Evolutionary conservation across 2,329 filamentous ascomycete genomes (phyloP).

Genomic region (Pestalotiopsis fici): DNA sequence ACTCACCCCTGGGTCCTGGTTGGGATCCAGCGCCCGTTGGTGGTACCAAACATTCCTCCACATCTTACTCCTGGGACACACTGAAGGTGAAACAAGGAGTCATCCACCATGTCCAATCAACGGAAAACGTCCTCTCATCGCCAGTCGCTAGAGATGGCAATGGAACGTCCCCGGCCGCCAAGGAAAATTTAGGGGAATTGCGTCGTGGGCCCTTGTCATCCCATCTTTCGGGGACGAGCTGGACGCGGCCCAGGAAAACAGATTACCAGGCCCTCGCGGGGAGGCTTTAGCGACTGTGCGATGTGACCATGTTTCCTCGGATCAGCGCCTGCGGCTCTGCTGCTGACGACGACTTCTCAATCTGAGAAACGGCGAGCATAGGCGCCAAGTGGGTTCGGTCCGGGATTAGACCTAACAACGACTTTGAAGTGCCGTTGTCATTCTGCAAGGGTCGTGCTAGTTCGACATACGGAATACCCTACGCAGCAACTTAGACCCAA

Average conservation of each 20-base stretch:
- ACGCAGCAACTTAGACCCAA: background rate
- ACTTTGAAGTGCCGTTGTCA: constrained; percentile 1
- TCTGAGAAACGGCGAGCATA: background rate
- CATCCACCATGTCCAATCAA: background rate
- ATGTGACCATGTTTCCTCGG: background rate
- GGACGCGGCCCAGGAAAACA: background rate
- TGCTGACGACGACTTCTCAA: constrained; percentile 10
- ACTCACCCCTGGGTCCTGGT: too few relatives aligned
- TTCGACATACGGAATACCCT: background rate
- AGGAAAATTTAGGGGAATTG: background rate
- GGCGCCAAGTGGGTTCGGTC: background rate
- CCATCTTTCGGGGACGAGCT: background rate
- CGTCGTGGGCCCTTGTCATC: constrained; percentile 1
- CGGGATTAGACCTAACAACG: background rate
- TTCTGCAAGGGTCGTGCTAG: background rate
- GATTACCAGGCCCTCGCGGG: background rate
- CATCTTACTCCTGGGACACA: background rate
- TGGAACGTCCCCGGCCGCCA: background rate
- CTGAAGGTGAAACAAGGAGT: constrained; percentile 3
- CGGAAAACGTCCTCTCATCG: background rate
- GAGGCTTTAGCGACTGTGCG: constrained; percentile 1
- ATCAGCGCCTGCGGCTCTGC: background rate
- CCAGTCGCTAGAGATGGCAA: background rate
- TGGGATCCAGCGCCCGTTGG: background rate
- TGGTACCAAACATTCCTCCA: background rate